A percentile compares a stretch with the other conserved stretches of the same genome.
Evolutionary conservation across 148 eudicot species (phyloP).

Genomic region (Nyssa sinensis): DNA sequence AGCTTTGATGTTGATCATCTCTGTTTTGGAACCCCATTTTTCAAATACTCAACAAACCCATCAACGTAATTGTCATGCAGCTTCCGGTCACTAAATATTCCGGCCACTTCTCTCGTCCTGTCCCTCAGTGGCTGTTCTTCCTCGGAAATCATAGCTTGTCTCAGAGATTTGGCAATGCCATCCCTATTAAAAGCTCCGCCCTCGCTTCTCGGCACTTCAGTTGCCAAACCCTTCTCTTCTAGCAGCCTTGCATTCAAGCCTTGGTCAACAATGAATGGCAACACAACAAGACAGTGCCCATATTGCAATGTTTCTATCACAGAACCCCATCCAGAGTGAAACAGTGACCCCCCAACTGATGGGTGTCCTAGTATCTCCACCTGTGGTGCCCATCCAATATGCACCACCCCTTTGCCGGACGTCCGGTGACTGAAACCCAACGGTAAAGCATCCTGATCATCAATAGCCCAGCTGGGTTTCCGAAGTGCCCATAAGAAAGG

Average conservation of each 20-base stretch:
- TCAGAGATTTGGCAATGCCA: slow-evolving; percentile 10
- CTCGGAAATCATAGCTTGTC: slow-evolving; percentile 17
- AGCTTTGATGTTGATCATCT: too few relatives aligned
- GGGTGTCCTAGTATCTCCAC: slow-evolving; percentile 30
- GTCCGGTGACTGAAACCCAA: not conserved
- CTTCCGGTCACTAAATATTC: slow-evolving; percentile 8
- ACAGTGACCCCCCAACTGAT: slow-evolving; percentile 23
- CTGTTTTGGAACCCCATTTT: too few relatives aligned
- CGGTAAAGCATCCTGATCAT: slow-evolving; percentile 10
- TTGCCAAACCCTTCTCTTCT: slow-evolving; percentile 31
- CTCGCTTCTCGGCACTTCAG: slow-evolving; percentile 27
- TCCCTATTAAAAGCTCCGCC: slow-evolving; percentile 17
- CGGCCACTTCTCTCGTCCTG: slow-evolving; percentile 2
- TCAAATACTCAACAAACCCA: slow-evolving; percentile 13
- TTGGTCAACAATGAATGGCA: slow-evolving; percentile 28
- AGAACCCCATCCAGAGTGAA: slow-evolving; percentile 36
- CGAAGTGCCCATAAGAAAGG: slow-evolving; percentile 25
- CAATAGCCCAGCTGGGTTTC: slow-evolving; percentile 13
- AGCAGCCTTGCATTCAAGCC: slow-evolving; percentile 31
- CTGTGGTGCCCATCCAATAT: slow-evolving; percentile 33
- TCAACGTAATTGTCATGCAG: slow-evolving; percentile 16
- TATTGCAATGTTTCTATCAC: slow-evolving; percentile 21
- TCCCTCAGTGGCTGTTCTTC: slow-evolving; percentile 17
- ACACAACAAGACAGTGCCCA: slow-evolving; percentile 22
- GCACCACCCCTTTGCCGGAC: slow-evolving; percentile 1